Evolutionary conservation across 2,329 filamentous ascomycete species (phyloP).

Genomic region (Meredithiella fracta): DNA sequence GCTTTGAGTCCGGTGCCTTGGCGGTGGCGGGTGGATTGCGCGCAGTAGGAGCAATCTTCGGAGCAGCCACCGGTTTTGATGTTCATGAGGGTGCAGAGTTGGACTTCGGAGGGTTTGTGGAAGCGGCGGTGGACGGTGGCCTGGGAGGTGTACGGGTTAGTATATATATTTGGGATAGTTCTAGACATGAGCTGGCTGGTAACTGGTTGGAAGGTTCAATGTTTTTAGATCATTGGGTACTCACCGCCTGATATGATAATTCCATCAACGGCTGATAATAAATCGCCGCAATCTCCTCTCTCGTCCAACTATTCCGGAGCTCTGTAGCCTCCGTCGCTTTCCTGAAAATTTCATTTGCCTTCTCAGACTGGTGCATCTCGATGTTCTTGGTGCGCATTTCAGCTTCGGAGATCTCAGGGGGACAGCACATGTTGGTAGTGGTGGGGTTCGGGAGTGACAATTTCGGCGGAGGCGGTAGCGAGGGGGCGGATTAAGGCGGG

Average conservation of each 20-base stretch:
- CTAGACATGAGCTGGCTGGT: background rate
- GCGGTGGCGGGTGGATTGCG: constrained; percentile 67
- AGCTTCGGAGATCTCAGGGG: background rate
- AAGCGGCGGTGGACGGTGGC: constrained; percentile 66
- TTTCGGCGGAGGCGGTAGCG: background rate
- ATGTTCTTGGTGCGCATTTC: background rate
- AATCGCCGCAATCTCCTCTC: constrained; percentile 63
- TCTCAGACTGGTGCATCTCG: background rate
- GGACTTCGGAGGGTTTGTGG: constrained; percentile 67
- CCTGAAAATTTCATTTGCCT: constrained; percentile 21
- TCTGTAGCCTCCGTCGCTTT: constrained; percentile 42
- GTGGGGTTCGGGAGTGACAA: background rate
- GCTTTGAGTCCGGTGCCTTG: constrained; percentile 65
- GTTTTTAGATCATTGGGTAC: constrained; percentile 17
- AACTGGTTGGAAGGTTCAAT: background rate
- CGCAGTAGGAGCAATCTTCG: constrained; percentile 87
- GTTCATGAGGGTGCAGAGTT: constrained; percentile 91
- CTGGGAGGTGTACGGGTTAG: constrained; percentile 27
- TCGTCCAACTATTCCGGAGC: constrained; percentile 62
- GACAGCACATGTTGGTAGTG: background rate
- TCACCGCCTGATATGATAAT: constrained; percentile 56
- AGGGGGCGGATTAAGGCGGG: background rate
- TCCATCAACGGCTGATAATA: constrained; percentile 72
- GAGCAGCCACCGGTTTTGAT: constrained; percentile 89
- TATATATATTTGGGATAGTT: background rate